A percentile compares a stretch with the other conserved stretches of the same genome.
phyloP scores from a whole-genome alignment of 2,329 filamentous ascomycete species.

The Exophiala oligosperma region DNA sequence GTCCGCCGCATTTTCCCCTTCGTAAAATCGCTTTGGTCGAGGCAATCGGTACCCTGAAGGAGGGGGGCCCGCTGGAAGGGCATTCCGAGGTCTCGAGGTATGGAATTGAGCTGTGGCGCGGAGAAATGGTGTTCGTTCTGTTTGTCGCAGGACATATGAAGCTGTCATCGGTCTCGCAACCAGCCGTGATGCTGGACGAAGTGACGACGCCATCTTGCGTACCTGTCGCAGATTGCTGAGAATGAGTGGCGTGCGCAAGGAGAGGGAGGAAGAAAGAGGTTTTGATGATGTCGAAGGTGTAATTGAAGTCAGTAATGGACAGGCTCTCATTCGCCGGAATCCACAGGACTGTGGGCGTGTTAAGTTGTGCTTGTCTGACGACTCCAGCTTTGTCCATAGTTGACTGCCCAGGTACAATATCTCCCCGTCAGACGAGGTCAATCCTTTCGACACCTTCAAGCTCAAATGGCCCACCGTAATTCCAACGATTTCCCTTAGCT shows the following conservation, averaged over 20 bases:
- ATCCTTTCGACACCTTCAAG: no score
- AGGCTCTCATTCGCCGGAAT: conserved; percentile 2
- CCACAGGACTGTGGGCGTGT: conserved; percentile 34
- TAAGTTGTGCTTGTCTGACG: no score
- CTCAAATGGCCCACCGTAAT: not conserved
- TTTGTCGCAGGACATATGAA: conserved; percentile 30
- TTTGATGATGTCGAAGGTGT: conserved; percentile 36
- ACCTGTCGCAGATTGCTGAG: conserved; percentile 22
- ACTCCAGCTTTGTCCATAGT: not conserved
- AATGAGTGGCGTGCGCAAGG: conserved; percentile 24
- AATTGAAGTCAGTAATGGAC: not conserved
- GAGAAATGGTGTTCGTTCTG: conserved; percentile 35
- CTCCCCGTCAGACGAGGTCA: not conserved
- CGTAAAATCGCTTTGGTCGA: conserved; percentile 73
- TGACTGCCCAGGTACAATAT: not conserved
- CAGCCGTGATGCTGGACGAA: conserved; percentile 44
- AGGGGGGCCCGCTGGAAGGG: conserved; percentile 73
- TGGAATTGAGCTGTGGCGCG: conserved; percentile 61
- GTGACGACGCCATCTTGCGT: conserved; percentile 45
- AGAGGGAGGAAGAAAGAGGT: conserved; percentile 21
- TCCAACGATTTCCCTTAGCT: not conserved
- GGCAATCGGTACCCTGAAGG: conserved; percentile 78
- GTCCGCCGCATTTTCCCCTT: conserved; percentile 77
- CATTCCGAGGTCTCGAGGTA: conserved; percentile 60
- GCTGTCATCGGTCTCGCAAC: conserved; percentile 42